phyloP scores from a whole-genome alignment of 331 rosid genomes.

The Pyrus hybrid region DNA sequence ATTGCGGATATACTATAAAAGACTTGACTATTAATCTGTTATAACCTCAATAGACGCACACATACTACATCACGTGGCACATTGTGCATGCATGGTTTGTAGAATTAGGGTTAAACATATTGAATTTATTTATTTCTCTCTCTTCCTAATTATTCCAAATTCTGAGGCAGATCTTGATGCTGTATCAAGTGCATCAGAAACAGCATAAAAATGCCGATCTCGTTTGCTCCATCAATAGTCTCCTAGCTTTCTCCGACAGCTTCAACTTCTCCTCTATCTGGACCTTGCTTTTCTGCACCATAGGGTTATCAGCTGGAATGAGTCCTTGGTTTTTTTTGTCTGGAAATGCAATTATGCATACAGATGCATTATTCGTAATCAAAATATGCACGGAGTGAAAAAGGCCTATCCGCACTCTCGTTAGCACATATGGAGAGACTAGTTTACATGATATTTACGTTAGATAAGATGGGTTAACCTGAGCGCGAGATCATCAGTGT shows the following conservation, averaged over 20 bases:
- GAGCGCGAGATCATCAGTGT: not conserved
- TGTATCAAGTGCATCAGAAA: not conserved
- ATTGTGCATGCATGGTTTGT: not conserved
- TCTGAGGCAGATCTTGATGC: conserved; percentile 1
- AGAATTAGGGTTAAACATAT: not conserved
- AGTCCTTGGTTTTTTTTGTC: not conserved
- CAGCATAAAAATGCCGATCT: not conserved
- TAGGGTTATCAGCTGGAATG: not conserved
- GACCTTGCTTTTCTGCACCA: not conserved
- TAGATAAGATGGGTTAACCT: not conserved
- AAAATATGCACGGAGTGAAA: too few relatives aligned
- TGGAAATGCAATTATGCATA: not conserved
- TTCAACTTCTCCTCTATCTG: not conserved
- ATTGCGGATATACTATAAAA: too few relatives aligned
- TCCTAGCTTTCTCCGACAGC: not conserved
- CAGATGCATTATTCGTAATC: too few relatives aligned
- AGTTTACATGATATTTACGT: too few relatives aligned
- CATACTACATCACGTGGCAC: not conserved
- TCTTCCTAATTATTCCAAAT: not conserved
- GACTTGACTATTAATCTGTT: too few relatives aligned
- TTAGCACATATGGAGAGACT: too few relatives aligned
- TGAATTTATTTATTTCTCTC: not conserved
- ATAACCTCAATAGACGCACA: not conserved
- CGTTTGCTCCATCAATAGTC: not conserved
- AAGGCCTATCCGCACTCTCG: too few relatives aligned